Conservation (phyloP, 2,329 filamentous ascomycete genomes). For the Chaetomiaceae sp. region DNA sequence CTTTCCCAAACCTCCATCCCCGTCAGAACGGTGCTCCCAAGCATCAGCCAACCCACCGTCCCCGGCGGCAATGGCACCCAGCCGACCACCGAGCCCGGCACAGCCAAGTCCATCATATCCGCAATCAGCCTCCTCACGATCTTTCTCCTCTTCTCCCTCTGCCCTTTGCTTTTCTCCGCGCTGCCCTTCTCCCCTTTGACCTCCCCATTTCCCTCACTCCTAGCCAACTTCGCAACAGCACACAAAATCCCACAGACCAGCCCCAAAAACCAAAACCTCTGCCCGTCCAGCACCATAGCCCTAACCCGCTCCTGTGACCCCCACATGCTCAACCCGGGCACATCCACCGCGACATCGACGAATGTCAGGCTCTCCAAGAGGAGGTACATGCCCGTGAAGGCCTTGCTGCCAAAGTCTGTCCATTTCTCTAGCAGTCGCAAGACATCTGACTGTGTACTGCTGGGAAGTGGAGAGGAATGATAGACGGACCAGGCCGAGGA, state of each 20-base stretch:
- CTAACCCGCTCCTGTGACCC: slow-evolving; percentile 42
- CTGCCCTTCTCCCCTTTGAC: slow-evolving; percentile 15
- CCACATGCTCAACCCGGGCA: slow-evolving; percentile 47
- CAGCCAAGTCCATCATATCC: slow-evolving; percentile 57
- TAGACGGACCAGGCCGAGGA: slow-evolving; percentile 43
- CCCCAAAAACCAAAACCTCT: slow-evolving; percentile 66
- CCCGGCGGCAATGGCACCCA: slow-evolving; percentile 53
- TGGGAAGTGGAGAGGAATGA: slow-evolving; percentile 5
- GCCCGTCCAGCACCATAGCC: slow-evolving; percentile 53
- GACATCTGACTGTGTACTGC: slow-evolving; percentile 10
- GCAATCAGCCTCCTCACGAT: slow-evolving; percentile 48
- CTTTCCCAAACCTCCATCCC: slow-evolving; percentile 58
- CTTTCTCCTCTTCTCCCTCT: slow-evolving; percentile 31
- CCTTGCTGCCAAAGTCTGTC: slow-evolving; percentile 54
- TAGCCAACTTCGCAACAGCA: slow-evolving; percentile 39
- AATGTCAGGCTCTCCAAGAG: slow-evolving; percentile 62
- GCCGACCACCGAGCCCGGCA: slow-evolving; percentile 57
- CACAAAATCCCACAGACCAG: slow-evolving; percentile 48
- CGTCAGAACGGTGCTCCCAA: slow-evolving; percentile 59
- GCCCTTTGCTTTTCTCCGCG: slow-evolving; percentile 25
- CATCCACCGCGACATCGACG: slow-evolving; percentile 43
- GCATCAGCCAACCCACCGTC: slow-evolving; percentile 54
- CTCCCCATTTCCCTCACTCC: slow-evolving; percentile 15
- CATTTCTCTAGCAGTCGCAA: slow-evolving; percentile 32
- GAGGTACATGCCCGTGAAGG: slow-evolving; percentile 62